These are phyloP conservation scores for Lanmaoa pseudosensibilis DNA, from an alignment of 768 basidiomycete genomes.

Conservation along the genomic window DNA sequence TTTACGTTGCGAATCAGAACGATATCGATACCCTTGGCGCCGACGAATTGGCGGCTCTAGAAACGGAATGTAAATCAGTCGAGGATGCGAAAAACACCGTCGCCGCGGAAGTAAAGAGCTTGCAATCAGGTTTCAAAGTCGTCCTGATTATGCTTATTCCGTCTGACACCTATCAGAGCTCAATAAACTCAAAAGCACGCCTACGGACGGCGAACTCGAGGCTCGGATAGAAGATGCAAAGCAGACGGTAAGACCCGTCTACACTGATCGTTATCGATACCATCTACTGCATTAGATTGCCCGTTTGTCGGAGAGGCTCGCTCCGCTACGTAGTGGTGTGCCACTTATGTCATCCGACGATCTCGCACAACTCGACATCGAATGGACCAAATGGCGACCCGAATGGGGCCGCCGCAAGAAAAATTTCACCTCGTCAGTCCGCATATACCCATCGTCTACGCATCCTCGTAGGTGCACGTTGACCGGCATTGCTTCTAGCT, in stretches of 20 bases:
- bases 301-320: slow-evolving; percentile 49
- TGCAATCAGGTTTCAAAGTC: slow-evolving; percentile 28
- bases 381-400: slow-evolving; percentile 77
- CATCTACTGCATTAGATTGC: slow-evolving; percentile 41
- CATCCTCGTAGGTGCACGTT: background rate
- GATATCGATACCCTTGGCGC: slow-evolving; percentile 64
- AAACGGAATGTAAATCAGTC: slow-evolving; percentile 53
- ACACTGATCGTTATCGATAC: slow-evolving; percentile 13
- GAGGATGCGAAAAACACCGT: slow-evolving; percentile 61
- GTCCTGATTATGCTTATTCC: background rate
- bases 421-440: slow-evolving; percentile 48
- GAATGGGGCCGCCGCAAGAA: slow-evolving; percentile 81
- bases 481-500: slow-evolving; percentile 42
- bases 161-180: slow-evolving; percentile 51
- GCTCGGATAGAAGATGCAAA: slow-evolving; percentile 50
- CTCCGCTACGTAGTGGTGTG: slow-evolving; percentile 62
- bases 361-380: slow-evolving; percentile 61
- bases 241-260: slow-evolving; percentile 46
- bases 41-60: slow-evolving; percentile 59
- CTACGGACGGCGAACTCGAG: slow-evolving; percentile 69
- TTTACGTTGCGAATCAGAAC: slow-evolving; percentile 84
- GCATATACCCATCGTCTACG: background rate
- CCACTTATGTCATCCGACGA: slow-evolving; percentile 72
- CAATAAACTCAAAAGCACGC: slow-evolving; percentile 56
- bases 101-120: slow-evolving; percentile 49